A percentile compares a stretch with the other conserved stretches of the same genome.
Evolutionary conservation across 257 asterid genomes (phyloP).

Genomic region (Solanum chaucha): DNA sequence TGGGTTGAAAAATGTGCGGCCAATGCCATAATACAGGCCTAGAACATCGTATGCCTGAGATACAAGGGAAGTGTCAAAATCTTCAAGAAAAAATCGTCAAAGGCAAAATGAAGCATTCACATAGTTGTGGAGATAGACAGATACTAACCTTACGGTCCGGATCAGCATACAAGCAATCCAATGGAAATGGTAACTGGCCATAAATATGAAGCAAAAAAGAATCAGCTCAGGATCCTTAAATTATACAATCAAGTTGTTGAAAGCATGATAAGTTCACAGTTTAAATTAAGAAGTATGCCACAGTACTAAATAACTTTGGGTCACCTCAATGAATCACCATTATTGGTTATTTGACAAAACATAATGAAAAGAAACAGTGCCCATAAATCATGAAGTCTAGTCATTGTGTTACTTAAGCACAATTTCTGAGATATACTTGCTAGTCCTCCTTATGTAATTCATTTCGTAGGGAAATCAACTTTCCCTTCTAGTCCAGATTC

Average conservation of each 20-base stretch:
- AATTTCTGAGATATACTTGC: not conserved
- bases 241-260: not conserved
- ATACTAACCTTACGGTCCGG: slow-evolving; percentile 63
- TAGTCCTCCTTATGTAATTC: not conserved
- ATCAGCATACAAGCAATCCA: slow-evolving; percentile 78
- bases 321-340: not conserved
- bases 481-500: not conserved
- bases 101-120: not conserved
- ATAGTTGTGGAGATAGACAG: not conserved
- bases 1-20: slow-evolving; percentile 82
- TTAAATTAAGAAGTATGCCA: not conserved
- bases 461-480: not conserved
- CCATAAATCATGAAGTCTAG: not conserved
- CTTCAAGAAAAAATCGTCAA: not conserved
- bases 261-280: not conserved
- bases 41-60: slow-evolving; percentile 68
- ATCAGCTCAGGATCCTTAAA: not conserved
- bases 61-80: not conserved
- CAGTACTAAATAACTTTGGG: not conserved
- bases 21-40: slow-evolving; percentile 75
- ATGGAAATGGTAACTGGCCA: slow-evolving; percentile 69
- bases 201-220: not conserved
- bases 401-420: not conserved
- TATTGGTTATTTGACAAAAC: not conserved
- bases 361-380: not conserved